These are phyloP conservation scores for Zymoseptoria passerinii DNA, from an alignment of 2,329 filamentous ascomycete species.

Conservation along the genomic window DNA sequence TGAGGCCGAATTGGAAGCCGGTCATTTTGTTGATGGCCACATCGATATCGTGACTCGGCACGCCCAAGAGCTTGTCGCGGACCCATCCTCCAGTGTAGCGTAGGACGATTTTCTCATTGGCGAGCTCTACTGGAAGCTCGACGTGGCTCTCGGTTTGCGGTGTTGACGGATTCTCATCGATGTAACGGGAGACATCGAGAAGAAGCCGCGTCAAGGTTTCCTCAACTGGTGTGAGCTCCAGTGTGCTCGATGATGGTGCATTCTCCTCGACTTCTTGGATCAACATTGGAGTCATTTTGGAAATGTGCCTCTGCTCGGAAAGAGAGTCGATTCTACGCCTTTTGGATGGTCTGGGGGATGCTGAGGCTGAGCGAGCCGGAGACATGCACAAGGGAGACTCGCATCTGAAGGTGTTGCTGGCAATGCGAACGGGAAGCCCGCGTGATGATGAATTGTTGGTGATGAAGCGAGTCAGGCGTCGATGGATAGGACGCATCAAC, in stretches of 20 bases:
- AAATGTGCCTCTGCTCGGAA: slow-evolving; percentile 1
- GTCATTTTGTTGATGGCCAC: slow-evolving; percentile 82
- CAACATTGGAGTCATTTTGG: slow-evolving; percentile 24
- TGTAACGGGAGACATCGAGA: slow-evolving; percentile 68
- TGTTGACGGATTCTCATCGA: slow-evolving; percentile 41
- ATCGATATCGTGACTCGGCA: slow-evolving; percentile 72
- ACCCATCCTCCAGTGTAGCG: slow-evolving; percentile 85
- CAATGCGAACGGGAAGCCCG: neutral
- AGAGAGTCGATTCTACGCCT: slow-evolving; percentile 19
- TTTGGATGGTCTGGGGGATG: slow-evolving; percentile 24
- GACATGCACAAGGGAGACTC: slow-evolving; percentile 23
- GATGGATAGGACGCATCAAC: slow-evolving; percentile 15
- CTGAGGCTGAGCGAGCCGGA: slow-evolving; percentile 19
- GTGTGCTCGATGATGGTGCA: slow-evolving; percentile 13
- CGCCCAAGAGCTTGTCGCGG: slow-evolving; percentile 68
- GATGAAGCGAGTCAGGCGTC: slow-evolving; percentile 15
- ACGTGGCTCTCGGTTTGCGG: slow-evolving; percentile 21
- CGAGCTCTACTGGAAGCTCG: slow-evolving; percentile 38
- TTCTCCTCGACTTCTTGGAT: slow-evolving; percentile 28
- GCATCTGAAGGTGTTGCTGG: neutral
- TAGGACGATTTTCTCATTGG: slow-evolving; percentile 46
- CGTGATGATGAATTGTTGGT: slow-evolving; percentile 1
- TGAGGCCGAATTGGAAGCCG: slow-evolving; percentile 63
- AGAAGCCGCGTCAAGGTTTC: slow-evolving; percentile 64
- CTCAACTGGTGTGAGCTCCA: slow-evolving; percentile 62